phyloP scores from a whole-genome alignment of 371 early-diverging fungal genomes.

The Rhizomucor miehei region DNA sequence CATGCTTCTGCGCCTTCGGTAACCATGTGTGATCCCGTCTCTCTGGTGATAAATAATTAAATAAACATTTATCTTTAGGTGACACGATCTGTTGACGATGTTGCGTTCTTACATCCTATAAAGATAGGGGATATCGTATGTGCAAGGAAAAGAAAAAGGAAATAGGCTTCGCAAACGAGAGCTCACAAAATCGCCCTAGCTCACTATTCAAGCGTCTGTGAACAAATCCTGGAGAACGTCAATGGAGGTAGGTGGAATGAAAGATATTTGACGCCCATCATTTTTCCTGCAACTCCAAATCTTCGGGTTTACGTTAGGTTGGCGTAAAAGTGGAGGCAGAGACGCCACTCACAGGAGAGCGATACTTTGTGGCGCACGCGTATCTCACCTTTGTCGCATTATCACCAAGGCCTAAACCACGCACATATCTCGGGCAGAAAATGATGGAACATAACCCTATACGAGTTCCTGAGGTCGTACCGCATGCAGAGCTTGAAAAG shows the following conservation, averaged over 20 bases:
- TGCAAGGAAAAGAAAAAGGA: neutral
- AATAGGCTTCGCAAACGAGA: too few relatives aligned
- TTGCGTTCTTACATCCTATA: conserved; percentile 69
- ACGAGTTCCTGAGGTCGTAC: conserved; percentile 46
- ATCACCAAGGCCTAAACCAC: conserved; percentile 31
- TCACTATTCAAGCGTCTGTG: conserved; percentile 63
- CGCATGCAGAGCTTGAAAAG: conserved; percentile 41
- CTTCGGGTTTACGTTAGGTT: conserved; percentile 30
- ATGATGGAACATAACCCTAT: conserved; percentile 33
- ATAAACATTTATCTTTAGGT: conserved; percentile 33
- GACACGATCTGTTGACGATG: conserved; percentile 63
- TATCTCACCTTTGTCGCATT: conserved; percentile 77
- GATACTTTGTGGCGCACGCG: conserved; percentile 66
- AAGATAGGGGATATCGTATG: conserved; percentile 63
- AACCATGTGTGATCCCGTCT: conserved; percentile 9
- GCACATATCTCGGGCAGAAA: conserved; percentile 32
- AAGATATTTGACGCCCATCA: too few relatives aligned
- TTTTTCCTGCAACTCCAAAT: too few relatives aligned
- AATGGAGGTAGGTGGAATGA: conserved; percentile 65
- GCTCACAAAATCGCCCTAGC: too few relatives aligned
- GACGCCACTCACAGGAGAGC: conserved; percentile 56
- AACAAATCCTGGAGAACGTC: conserved; percentile 74
- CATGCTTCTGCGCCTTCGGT: conserved; percentile 60
- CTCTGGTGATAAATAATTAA: neutral
- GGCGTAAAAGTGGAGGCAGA: conserved; percentile 73